Evolutionary conservation across 768 basidiomycete species (phyloP).

Genomic region (Chiua virens): DNA sequence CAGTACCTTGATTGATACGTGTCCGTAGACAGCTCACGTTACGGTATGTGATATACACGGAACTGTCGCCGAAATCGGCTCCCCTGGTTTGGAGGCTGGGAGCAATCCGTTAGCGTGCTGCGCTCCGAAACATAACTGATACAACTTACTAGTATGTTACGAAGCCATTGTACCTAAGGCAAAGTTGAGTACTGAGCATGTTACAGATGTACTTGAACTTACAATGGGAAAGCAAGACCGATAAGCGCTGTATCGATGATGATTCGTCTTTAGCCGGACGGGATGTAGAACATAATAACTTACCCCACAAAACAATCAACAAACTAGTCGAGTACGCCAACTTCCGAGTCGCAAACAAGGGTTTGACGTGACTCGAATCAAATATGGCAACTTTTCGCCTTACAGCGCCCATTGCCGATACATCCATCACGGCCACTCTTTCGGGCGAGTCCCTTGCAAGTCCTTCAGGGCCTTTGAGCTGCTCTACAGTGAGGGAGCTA

Average conservation of each 20-base stretch:
- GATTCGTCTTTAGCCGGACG: not conserved
- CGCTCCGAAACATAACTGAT: not conserved
- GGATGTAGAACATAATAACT: not conserved
- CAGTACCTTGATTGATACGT: not conserved
- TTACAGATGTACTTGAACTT: slow-evolving; percentile 16
- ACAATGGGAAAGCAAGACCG: slow-evolving; percentile 74
- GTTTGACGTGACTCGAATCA: slow-evolving; percentile 43
- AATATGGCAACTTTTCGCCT: slow-evolving; percentile 40
- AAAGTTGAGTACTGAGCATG: not conserved
- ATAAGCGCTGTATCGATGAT: slow-evolving; percentile 53
- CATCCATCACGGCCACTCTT: slow-evolving; percentile 28
- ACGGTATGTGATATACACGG: slow-evolving; percentile 69
- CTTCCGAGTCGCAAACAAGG: slow-evolving; percentile 50
- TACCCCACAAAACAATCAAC: slow-evolving; percentile 55
- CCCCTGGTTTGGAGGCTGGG: slow-evolving; percentile 63
- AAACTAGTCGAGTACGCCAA: slow-evolving; percentile 50
- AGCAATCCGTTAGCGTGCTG: not conserved
- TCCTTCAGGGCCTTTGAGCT: slow-evolving; percentile 36
- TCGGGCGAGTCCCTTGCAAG: slow-evolving; percentile 7
- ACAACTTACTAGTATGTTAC: slow-evolving; percentile 49
- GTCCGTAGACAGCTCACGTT: slow-evolving; percentile 43
- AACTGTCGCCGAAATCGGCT: slow-evolving; percentile 67
- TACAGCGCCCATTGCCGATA: slow-evolving; percentile 37
- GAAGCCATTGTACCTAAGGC: slow-evolving; percentile 47
- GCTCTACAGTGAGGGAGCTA: slow-evolving; percentile 49